Conservation (phyloP, 371 early-diverging fungal species). For the Apophysomyces variabilis region DNA sequence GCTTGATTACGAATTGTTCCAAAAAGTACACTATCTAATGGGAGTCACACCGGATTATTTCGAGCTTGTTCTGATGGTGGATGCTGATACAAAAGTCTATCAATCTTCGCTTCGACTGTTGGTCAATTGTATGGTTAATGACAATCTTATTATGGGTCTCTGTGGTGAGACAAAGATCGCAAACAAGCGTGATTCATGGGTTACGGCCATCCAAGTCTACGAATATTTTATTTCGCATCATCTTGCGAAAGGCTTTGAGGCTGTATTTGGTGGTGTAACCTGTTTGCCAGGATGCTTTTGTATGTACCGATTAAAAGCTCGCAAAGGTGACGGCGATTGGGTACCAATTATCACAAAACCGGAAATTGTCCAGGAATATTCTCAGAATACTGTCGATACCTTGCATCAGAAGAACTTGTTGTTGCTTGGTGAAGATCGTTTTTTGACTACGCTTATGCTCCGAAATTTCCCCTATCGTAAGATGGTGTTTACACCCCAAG, state of each 20-base stretch:
- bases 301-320: constrained; percentile 84
- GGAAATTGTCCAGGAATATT: constrained; percentile 88
- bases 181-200: constrained; percentile 86
- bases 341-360: constrained; percentile 84
- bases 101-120: constrained; percentile 73
- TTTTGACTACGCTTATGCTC: constrained; percentile 93
- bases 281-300: constrained; percentile 97
- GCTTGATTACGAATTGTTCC: constrained; percentile 87
- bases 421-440: constrained; percentile 94
- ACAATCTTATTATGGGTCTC: constrained; percentile 82
- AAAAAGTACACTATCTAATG: constrained; percentile 74
- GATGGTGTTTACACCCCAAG: constrained; percentile 91
- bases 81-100: constrained; percentile 89
- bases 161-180: constrained; percentile 90
- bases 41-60: constrained; percentile 81
- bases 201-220: constrained; percentile 93
- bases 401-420: constrained; percentile 95
- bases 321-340: constrained; percentile 67
- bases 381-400: constrained; percentile 86
- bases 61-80: constrained; percentile 91
- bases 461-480: constrained; percentile 89
- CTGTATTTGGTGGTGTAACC: constrained; percentile 96
- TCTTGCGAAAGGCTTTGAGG: constrained; percentile 91
- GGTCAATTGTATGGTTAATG: constrained; percentile 79
- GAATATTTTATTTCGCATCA: constrained; percentile 98